phyloP scores from a whole-genome alignment of 768 basidiomycete genomes.

The Suillus weaverae region DNA sequence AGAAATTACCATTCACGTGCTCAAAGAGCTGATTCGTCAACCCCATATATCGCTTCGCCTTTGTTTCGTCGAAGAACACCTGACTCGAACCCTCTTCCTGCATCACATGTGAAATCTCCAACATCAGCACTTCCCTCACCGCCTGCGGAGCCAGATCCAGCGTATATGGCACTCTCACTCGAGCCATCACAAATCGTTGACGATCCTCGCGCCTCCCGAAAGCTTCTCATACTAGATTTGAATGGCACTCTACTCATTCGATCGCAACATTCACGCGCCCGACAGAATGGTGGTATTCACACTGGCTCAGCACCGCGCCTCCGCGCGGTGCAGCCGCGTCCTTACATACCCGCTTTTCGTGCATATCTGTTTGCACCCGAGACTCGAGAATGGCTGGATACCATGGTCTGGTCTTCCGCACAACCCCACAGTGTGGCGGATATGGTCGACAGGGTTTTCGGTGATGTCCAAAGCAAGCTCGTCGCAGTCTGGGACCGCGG shows the following conservation, averaged over 20 bases:
- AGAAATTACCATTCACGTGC: conserved; percentile 1
- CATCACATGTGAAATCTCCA: conserved; percentile 5
- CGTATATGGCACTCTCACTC: conserved; percentile 37
- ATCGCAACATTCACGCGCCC: conserved; percentile 39
- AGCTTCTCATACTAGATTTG: conserved; percentile 73
- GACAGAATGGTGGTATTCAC: conserved; percentile 5
- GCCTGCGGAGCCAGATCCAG: conserved; percentile 29
- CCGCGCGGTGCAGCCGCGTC: conserved; percentile 55
- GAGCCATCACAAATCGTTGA: conserved; percentile 27
- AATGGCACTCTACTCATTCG: conserved; percentile 75
- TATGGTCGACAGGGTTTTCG: conserved; percentile 71
- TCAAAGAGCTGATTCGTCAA: not conserved
- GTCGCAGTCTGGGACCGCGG: conserved; percentile 79
- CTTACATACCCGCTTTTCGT: conserved; percentile 63
- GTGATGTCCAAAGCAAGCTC: conserved; percentile 39
- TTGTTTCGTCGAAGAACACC: conserved; percentile 14
- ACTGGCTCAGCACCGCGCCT: conserved; percentile 15
- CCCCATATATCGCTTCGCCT: conserved; percentile 11
- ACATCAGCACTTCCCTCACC: conserved; percentile 11
- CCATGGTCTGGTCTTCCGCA: conserved; percentile 89
- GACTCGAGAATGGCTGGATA: conserved; percentile 70
- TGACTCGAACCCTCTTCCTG: conserved; percentile 2
- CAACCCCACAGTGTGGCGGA: conserved; percentile 76
- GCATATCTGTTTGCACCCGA: conserved; percentile 61
- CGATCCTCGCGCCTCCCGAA: conserved; percentile 40